Evolutionary conservation across 257 asterid genomes (phyloP).

Genomic region (Leonotis leonurus): DNA sequence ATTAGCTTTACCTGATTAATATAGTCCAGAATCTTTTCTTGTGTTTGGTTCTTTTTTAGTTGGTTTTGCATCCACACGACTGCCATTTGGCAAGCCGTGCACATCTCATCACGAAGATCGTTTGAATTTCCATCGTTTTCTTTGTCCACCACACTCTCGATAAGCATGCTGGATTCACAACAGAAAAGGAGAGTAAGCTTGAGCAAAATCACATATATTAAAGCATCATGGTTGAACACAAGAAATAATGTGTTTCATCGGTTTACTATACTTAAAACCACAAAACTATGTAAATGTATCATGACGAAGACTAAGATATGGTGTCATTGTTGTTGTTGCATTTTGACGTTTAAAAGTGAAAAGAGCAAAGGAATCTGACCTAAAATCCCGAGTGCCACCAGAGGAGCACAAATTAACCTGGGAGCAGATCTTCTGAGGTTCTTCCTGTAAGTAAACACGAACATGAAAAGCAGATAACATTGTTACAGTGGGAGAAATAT

Average conservation of each 20-base stretch:
- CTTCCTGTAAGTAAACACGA: conserved; percentile 36
- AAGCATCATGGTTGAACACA: not conserved
- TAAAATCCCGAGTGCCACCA: conserved; percentile 47
- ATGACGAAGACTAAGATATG: not conserved
- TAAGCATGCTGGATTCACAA: conserved; percentile 46
- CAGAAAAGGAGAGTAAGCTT: not conserved
- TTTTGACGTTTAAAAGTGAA: not conserved
- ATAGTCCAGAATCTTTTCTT: conserved; percentile 62
- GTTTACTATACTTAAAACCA: not conserved
- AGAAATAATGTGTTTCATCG: not conserved
- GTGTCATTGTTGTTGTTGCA: not conserved
- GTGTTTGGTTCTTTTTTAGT: conserved; percentile 46
- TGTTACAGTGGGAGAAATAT: not conserved
- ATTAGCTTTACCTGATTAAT: conserved; percentile 45
- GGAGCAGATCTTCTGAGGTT: conserved; percentile 59
- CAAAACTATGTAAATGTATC: too few relatives aligned
- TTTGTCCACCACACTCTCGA: conserved; percentile 76
- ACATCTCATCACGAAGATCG: conserved; percentile 44
- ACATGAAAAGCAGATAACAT: conserved; percentile 11
- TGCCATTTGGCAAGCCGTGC: conserved; percentile 77
- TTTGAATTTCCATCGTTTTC: conserved; percentile 21
- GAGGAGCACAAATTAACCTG: conserved; percentile 51
- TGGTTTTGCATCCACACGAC: conserved; percentile 88
- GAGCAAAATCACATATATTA: not conserved
- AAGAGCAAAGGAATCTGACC: conserved; percentile 33